These are phyloP conservation scores for Rutstroemia sp. DNA, from an alignment of 2,329 filamentous ascomycete genomes.

Conservation along the genomic window DNA sequence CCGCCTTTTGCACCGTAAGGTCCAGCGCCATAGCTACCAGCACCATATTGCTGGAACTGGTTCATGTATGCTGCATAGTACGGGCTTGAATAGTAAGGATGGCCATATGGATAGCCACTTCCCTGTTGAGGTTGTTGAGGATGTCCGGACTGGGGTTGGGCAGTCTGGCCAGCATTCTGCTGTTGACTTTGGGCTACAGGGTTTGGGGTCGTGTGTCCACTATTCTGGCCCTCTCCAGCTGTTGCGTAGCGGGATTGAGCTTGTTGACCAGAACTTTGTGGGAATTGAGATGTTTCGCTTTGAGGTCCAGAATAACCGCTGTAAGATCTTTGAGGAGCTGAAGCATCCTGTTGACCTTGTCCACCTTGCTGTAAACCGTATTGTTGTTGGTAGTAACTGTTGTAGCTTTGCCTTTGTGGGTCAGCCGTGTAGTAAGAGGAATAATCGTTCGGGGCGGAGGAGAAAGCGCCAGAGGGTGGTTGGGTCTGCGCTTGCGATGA, in stretches of 20 bases:
- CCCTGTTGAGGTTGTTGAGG: conserved; percentile 40
- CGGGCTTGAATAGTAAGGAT: conserved; percentile 55
- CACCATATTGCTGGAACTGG: conserved; percentile 38
- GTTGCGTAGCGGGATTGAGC: conserved; percentile 53
- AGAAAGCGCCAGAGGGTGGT: conserved; percentile 58
- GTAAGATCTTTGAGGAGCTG: conserved; percentile 64
- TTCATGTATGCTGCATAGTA: conserved; percentile 57
- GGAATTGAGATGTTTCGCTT: conserved; percentile 60
- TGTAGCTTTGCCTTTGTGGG: conserved; percentile 65
- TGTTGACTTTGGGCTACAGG: conserved; percentile 54
- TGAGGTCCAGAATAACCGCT: conserved; percentile 65
- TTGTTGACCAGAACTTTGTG: conserved; percentile 64
- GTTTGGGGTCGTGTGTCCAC: conserved; percentile 86
- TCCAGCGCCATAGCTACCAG: conserved; percentile 30
- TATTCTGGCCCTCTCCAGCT: conserved; percentile 68
- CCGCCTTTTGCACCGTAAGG: conserved; percentile 28
- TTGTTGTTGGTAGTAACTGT: conserved; percentile 60
- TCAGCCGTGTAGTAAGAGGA: conserved; percentile 79
- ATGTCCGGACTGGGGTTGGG: conserved; percentile 36
- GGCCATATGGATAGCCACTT: conserved; percentile 43
- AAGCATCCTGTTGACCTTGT: conserved; percentile 67
- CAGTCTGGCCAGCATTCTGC: conserved; percentile 37
- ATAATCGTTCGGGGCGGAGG: conserved; percentile 71
- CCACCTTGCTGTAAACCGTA: conserved; percentile 41
- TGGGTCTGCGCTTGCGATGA: conserved; percentile 51